A percentile compares a stretch with the other conserved stretches of the same genome.
phyloP scores from a whole-genome alignment of 139 green algal species.

The Microglena sp. region DNA sequence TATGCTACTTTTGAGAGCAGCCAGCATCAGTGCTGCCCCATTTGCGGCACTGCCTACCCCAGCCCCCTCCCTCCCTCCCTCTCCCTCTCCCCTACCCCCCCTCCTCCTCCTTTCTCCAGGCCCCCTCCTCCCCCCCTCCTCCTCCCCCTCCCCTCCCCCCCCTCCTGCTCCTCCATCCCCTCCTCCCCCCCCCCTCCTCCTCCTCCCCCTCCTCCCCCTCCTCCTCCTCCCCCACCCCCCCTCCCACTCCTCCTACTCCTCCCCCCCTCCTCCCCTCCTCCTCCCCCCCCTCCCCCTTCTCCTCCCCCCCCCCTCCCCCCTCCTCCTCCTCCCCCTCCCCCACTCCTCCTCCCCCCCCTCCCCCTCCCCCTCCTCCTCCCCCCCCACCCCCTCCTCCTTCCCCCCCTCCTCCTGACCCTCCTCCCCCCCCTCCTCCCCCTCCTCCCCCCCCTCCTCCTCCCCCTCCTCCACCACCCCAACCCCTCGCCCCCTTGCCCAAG shows the following conservation, averaged over 20 bases:
- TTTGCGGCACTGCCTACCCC: not conserved
- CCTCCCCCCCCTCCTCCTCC: constrained; percentile 7
- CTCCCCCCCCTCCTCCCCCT: not conserved
- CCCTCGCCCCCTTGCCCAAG: not conserved
- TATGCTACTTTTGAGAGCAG: constrained; percentile 10
- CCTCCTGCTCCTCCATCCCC: not conserved
- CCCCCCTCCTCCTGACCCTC: not conserved
- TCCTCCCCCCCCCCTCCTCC: not conserved
- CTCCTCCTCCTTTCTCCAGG: not conserved
- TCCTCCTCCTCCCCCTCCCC: not conserved
- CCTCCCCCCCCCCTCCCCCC: not conserved
- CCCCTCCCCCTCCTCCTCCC: constrained; percentile 6
- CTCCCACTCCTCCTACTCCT: not conserved
- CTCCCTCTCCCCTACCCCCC: constrained; percentile 4
- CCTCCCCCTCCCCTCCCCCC: not conserved
- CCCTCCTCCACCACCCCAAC: constrained; percentile 12
- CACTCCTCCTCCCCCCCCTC: constrained; percentile 1
- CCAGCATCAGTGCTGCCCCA: constrained; percentile 14
- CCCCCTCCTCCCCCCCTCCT: not conserved
- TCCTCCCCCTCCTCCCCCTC: not conserved
- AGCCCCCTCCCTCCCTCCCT: not conserved
- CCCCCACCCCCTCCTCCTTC: constrained; percentile 10
- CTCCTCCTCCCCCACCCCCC: constrained; percentile 4
- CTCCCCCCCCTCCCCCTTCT: constrained; percentile 3
- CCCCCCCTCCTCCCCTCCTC: not conserved